Evolutionary conservation across 805 yeast species (phyloP).

Genomic region (Candida mattraensis): DNA sequence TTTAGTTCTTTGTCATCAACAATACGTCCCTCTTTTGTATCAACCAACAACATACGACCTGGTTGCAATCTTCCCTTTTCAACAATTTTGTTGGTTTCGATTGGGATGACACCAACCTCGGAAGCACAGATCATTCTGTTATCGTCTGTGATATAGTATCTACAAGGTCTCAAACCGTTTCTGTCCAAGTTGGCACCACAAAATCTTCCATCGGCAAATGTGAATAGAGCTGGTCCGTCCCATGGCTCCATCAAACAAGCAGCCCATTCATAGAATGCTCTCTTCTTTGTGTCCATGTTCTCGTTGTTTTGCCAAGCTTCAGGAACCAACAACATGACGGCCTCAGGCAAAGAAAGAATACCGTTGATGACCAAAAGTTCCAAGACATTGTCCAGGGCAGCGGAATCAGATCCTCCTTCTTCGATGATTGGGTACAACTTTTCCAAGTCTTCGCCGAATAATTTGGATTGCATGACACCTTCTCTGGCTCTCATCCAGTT

Average conservation of each 20-base stretch:
- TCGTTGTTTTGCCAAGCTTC: slow-evolving; percentile 96
- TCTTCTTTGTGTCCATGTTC: slow-evolving; percentile 85
- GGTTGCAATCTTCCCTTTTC: slow-evolving; percentile 95
- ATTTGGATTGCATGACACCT: slow-evolving; percentile 87
- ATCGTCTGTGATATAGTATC: slow-evolving; percentile 92
- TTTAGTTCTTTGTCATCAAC: slow-evolving; percentile 93
- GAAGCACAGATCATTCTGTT: slow-evolving; percentile 97
- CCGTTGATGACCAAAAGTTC: slow-evolving; percentile 92
- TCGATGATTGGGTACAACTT: slow-evolving; percentile 92
- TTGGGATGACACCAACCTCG: slow-evolving; percentile 94
- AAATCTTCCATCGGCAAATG: slow-evolving; percentile 95
- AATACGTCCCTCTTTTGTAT: slow-evolving; percentile 87
- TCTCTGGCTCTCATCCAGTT: slow-evolving; percentile 99
- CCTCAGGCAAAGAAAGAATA: slow-evolving; percentile 89
- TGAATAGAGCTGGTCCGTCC: slow-evolving; percentile 98
- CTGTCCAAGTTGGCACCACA: slow-evolving; percentile 98
- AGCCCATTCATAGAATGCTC: slow-evolving; percentile 98
- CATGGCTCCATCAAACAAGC: slow-evolving; percentile 99
- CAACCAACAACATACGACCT: slow-evolving; percentile 93
- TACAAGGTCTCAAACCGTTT: slow-evolving; percentile 97
- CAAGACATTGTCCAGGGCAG: slow-evolving; percentile 93
- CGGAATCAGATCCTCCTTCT: slow-evolving; percentile 98
- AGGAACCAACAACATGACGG: slow-evolving; percentile 94
- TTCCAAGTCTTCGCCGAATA: slow-evolving; percentile 90
- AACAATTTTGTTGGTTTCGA: slow-evolving; percentile 76